Conservation (phyloP, 768 basidiomycete genomes). For the Asterophora parasitica region DNA sequence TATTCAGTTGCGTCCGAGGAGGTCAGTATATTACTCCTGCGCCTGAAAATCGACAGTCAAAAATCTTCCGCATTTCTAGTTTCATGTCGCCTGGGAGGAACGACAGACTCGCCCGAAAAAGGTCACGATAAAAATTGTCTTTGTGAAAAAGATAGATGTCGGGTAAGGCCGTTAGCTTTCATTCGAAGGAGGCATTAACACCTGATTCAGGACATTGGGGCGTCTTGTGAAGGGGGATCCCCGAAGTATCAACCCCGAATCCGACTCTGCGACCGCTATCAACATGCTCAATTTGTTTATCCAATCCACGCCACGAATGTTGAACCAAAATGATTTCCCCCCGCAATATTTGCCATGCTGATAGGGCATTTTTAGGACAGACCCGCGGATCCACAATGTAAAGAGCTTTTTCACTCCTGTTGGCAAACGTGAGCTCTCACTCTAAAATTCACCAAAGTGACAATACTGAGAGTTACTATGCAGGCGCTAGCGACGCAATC, state of each 20-base stretch:
- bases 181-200: neutral
- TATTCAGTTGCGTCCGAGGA: slow-evolving; percentile 19
- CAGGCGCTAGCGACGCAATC: slow-evolving; percentile 16
- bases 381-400: slow-evolving; percentile 18
- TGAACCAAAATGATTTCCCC: neutral
- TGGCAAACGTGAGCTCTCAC: slow-evolving; percentile 12
- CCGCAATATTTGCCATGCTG: neutral
- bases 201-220: slow-evolving; percentile 9
- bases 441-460: neutral
- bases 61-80: slow-evolving; percentile 9
- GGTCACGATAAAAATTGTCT: slow-evolving; percentile 21
- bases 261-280: slow-evolving; percentile 19
- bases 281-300: slow-evolving; percentile 32
- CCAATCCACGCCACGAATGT: slow-evolving; percentile 28
- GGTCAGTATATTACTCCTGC: slow-evolving; percentile 10
- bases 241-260: slow-evolving; percentile 12
- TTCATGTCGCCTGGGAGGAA: slow-evolving; percentile 19
- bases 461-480: slow-evolving; percentile 1
- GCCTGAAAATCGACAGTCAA: neutral
- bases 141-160: slow-evolving; percentile 21
- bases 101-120: slow-evolving; percentile 8
- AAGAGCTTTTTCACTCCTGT: slow-evolving; percentile 23
- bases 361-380: slow-evolving; percentile 12
- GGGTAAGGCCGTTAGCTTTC: slow-evolving; percentile 10
- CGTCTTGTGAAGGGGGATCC: slow-evolving; percentile 13